Evolutionary conservation across 139 green algal genomes (phyloP), one percentile per base, ranked within the genome.

Genomic region (Edaphochlamys debaryana): DNA sequence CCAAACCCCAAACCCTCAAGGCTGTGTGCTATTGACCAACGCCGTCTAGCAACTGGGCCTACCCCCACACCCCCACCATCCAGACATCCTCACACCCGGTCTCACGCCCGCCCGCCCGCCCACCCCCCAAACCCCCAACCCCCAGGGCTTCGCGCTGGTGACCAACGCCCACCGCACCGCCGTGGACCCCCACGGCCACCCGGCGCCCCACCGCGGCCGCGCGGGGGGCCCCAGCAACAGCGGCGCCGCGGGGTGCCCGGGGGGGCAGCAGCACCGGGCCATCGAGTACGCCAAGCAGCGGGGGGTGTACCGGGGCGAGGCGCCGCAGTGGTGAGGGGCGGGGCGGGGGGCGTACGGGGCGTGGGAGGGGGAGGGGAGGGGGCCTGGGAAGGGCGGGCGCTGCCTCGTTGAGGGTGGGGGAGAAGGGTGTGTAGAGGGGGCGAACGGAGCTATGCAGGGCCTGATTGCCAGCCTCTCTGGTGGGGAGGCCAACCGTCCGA

Each of bases 251-350:
- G 58, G 40, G 36, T 3, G 11, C 30, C 30, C 62, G 30, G 50
- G 42, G 20, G n/a, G 63, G 30, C 42, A 30, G 32, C 58, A 54
- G 15, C 69, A 60, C 4, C 66, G 56, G 38, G 77, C 42, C 15
- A 72, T 89, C 25, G 85, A 89, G 70, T 85, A 89, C 63, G 72
- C 79, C 45, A 78, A 78, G 60, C 50, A 77, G 63, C 69, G 85
- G 0, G 85, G 85, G 29, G 67, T 89, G 45, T 89, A 89, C 70
- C 60, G 85, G 8, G 78, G 78, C 22, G 85, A 89, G 19, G 38
- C 63, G 17, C 56, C 67, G 42, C 73, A 76, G 36, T 89, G 78
- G 77, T 74, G 77, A 40, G 64, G 5, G 36, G 56, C 11, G 29
- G 54, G 30, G 69, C 30, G 42, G 13, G 13, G 9, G 9, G 42